Evolutionary conservation across 768 basidiomycete species (phyloP).

Genomic region (Tulasnella sp.): DNA sequence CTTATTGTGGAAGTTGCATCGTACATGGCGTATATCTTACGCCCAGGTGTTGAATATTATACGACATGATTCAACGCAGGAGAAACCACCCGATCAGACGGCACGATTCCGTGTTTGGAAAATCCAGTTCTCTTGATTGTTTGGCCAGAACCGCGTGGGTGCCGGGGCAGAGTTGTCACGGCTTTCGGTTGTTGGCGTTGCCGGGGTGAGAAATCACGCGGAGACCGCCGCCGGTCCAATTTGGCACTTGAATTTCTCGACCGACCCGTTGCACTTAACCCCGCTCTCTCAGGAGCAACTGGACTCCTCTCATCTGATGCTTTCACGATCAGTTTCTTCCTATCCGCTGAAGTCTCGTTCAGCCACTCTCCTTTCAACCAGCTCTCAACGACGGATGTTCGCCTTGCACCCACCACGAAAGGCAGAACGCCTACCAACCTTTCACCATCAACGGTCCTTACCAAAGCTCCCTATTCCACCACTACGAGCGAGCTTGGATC

Average conservation of each 20-base stretch:
- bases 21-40: too few relatives aligned
- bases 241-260: background rate
- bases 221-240: background rate
- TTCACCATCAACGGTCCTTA: slow-evolving; percentile 39
- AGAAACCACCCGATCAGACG: too few relatives aligned
- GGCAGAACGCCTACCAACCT: slow-evolving; percentile 29
- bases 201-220: background rate
- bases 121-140: too few relatives aligned
- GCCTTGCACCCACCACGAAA: slow-evolving; percentile 29
- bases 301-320: background rate
- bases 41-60: too few relatives aligned
- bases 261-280: background rate
- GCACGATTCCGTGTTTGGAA: too few relatives aligned
- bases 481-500: slow-evolving; percentile 66
- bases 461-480: slow-evolving; percentile 81
- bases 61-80: too few relatives aligned
- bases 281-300: background rate
- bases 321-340: background rate
- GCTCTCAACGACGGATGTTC: slow-evolving; percentile 26
- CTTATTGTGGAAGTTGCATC: too few relatives aligned
- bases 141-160: too few relatives aligned
- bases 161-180: background rate
- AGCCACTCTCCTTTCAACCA: background rate
- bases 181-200: background rate
- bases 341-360: background rate